Percentiles rank a stretch among this genome's conserved stretches.
phyloP scores from a whole-genome alignment of 169 alveolate species.

The Plasmodium reichenowi region DNA sequence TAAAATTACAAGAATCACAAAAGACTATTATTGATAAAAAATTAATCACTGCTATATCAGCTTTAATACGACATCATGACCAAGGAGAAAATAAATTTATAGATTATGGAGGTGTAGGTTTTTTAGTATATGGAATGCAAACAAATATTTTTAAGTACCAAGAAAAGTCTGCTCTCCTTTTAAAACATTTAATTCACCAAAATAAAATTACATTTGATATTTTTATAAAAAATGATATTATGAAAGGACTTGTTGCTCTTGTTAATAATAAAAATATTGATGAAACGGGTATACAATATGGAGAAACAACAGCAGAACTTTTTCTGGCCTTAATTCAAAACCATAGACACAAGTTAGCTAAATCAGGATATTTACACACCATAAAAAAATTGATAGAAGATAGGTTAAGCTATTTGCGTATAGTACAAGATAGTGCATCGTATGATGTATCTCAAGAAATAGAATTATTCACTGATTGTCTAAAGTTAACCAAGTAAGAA shows the following conservation, averaged over 20 bases:
- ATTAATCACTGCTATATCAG: slow-evolving; percentile 71
- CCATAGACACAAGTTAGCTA: slow-evolving; percentile 71
- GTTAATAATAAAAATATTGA: slow-evolving; percentile 65
- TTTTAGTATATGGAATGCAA: slow-evolving; percentile 74
- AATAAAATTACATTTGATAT: slow-evolving; percentile 64
- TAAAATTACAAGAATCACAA: slow-evolving; percentile 66
- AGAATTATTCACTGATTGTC: slow-evolving; percentile 44
- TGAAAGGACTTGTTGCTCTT: slow-evolving; percentile 56
- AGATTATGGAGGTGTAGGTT: slow-evolving; percentile 71
- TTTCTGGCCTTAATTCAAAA: slow-evolving; percentile 64
- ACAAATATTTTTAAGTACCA: slow-evolving; percentile 64
- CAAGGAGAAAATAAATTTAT: slow-evolving; percentile 76
- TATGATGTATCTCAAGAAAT: slow-evolving; percentile 75
- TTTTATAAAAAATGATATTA: slow-evolving; percentile 61
- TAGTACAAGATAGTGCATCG: slow-evolving; percentile 58
- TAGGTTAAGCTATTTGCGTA: slow-evolving; percentile 42
- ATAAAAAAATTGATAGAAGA: slow-evolving; percentile 51
- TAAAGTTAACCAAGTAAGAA: slow-evolving; percentile 51
- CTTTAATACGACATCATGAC: slow-evolving; percentile 75
- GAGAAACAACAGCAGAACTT: slow-evolving; percentile 76
- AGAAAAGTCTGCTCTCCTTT: slow-evolving; percentile 74
- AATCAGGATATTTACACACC: slow-evolving; percentile 29
- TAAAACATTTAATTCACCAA: slow-evolving; percentile 65
- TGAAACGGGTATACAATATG: slow-evolving; percentile 74
- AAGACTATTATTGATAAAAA: slow-evolving; percentile 51